phyloP scores from a whole-genome alignment of 2,329 filamentous ascomycete species.

The Beauveria sp. region DNA sequence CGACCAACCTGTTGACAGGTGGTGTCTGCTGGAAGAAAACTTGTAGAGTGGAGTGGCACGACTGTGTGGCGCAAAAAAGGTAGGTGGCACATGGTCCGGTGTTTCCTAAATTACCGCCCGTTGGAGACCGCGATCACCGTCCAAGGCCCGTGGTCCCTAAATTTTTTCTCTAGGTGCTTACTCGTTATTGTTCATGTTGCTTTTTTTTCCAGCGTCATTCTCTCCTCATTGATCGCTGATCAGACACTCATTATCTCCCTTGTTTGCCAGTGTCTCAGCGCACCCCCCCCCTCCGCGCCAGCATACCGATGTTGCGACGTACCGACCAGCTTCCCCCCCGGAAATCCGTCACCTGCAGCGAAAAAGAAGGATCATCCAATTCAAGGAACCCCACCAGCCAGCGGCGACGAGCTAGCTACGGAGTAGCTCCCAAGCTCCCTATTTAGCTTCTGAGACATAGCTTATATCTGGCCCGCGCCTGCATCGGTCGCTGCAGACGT shows the following conservation, averaged over 20 bases:
- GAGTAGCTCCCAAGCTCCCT: not conserved
- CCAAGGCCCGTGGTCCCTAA: not conserved
- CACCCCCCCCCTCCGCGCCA: not conserved
- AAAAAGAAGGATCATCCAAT: not conserved
- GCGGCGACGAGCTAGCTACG: not conserved
- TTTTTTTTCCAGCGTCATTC: not conserved
- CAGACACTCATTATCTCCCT: not conserved
- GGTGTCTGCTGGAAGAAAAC: not conserved
- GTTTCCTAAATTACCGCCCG: not conserved
- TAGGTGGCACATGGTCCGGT: not conserved
- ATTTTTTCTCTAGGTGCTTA: not conserved
- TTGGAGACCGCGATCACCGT: constrained; percentile 3
- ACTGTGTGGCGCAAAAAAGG: constrained; percentile 1
- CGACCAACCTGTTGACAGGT: not conserved
- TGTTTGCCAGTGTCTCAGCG: not conserved
- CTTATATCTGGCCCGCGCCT: constrained; percentile 1
- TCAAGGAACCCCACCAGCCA: not conserved
- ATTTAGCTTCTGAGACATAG: constrained; percentile 6
- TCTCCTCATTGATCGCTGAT: not conserved
- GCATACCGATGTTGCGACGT: not conserved
- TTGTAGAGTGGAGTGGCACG: not conserved
- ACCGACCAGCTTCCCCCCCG: not conserved
- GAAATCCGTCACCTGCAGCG: not conserved
- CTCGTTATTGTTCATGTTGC: not conserved
- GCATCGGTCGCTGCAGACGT: constrained; percentile 5